Percentiles rank a stretch among this genome's conserved stretches.
phyloP scores from a whole-genome alignment of 2,329 filamentous ascomycete species.

The Septoria linicola region DNA sequence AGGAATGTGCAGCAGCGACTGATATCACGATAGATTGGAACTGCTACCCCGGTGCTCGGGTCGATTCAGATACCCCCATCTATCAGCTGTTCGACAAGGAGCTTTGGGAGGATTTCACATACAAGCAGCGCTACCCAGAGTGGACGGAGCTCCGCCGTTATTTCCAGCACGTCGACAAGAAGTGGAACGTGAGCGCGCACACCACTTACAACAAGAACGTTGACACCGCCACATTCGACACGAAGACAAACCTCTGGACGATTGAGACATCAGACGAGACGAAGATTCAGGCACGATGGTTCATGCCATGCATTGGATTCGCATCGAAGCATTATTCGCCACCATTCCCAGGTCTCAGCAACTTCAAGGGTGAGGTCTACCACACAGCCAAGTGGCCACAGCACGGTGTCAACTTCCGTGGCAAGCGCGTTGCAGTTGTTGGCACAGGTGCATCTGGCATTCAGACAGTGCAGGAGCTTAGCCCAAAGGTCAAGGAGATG shows the following conservation, averaged over 20 bases:
- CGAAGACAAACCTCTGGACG: slow-evolving; percentile 50
- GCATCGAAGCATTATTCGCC: slow-evolving; percentile 61
- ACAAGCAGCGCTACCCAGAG: slow-evolving; percentile 37
- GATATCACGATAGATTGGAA: slow-evolving; percentile 19
- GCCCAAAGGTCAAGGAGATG: slow-evolving; percentile 54
- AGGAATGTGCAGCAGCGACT: too few relatives aligned
- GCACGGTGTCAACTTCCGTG: slow-evolving; percentile 53
- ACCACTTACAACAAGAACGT: slow-evolving; percentile 58
- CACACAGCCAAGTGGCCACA: slow-evolving; percentile 56
- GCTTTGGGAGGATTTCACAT: slow-evolving; percentile 54
- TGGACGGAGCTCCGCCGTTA: slow-evolving; percentile 56
- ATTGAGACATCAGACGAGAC: slow-evolving; percentile 55
- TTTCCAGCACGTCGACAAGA: slow-evolving; percentile 60
- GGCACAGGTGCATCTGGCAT: slow-evolving; percentile 65
- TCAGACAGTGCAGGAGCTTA: slow-evolving; percentile 62
- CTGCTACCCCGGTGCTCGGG: slow-evolving; percentile 44
- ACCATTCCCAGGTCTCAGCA: slow-evolving; percentile 58
- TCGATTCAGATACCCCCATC: slow-evolving; percentile 43
- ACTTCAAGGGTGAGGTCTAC: slow-evolving; percentile 58
- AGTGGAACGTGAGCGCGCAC: slow-evolving; percentile 56
- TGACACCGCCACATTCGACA: slow-evolving; percentile 53
- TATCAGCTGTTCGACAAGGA: slow-evolving; percentile 35
- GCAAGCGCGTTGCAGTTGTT: slow-evolving; percentile 61
- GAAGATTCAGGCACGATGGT: slow-evolving; percentile 51
- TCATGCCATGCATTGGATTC: slow-evolving; percentile 58